Evolutionary conservation across 768 basidiomycete genomes (phyloP).

Genomic region (Boletales sp.): DNA sequence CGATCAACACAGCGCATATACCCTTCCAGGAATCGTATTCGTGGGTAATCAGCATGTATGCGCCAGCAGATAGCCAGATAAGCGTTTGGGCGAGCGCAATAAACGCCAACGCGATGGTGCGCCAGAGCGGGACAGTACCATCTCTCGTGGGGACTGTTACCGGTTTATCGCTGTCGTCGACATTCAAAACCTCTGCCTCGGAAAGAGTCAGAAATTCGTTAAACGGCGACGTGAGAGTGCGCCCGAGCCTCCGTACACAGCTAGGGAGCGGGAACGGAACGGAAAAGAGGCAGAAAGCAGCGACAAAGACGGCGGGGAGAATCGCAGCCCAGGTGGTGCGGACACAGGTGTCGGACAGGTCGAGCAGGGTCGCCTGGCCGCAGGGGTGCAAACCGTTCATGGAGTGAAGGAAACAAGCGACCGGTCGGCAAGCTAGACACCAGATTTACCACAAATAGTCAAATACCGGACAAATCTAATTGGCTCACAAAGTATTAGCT

Average conservation of each 20-base stretch:
- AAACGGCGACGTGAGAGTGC: constrained; percentile 29
- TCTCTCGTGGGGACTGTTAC: background rate
- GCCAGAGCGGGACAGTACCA: constrained; percentile 50
- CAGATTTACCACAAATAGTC: background rate
- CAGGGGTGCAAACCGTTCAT: constrained; percentile 15
- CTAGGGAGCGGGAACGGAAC: constrained; percentile 27
- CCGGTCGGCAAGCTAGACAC: too few species aligned
- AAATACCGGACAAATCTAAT: background rate
- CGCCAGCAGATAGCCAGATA: constrained; percentile 57
- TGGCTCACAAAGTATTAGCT: background rate
- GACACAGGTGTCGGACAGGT: constrained; percentile 46
- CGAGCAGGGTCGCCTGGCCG: constrained; percentile 19
- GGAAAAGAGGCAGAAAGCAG: constrained; percentile 38
- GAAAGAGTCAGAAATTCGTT: constrained; percentile 44
- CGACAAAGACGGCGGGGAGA: constrained; percentile 45
- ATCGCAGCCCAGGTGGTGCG: constrained; percentile 52
- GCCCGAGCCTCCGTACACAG: constrained; percentile 13
- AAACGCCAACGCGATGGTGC: constrained; percentile 52
- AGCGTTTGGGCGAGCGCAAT: constrained; percentile 56
- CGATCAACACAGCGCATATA: constrained; percentile 44
- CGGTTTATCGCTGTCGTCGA: background rate
- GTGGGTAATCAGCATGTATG: constrained; percentile 46
- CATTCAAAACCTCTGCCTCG: constrained; percentile 53
- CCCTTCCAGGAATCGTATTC: constrained; percentile 33
- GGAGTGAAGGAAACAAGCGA: too few species aligned